phyloP scores from a whole-genome alignment of 1,284 basidiomycete species.

The Apiotrichum mycotoxinovorans region DNA sequence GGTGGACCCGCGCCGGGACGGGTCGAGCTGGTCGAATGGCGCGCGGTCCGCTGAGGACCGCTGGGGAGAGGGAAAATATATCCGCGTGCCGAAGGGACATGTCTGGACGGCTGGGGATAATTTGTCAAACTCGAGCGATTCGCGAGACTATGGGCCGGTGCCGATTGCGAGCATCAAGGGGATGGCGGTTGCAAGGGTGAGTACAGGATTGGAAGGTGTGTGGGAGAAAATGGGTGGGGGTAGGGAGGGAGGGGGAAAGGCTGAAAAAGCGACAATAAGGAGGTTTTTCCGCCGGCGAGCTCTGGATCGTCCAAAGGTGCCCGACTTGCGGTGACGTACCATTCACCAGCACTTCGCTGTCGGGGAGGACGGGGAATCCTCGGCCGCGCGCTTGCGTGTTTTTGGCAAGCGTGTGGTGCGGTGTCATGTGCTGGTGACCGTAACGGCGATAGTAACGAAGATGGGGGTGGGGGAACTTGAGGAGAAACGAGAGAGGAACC shows the following conservation, averaged over 20 bases:
- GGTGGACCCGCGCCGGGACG: slow-evolving; percentile 62
- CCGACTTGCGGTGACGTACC: too few species aligned
- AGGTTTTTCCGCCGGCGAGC: too few species aligned
- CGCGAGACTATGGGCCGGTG: slow-evolving; percentile 85
- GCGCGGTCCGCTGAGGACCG: background rate
- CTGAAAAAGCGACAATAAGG: background rate
- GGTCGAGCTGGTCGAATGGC: slow-evolving; percentile 48
- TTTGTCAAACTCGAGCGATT: slow-evolving; percentile 75
- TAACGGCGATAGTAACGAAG: too few species aligned
- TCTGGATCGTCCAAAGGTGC: too few species aligned
- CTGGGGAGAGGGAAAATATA: slow-evolving; percentile 3
- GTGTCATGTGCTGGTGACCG: too few species aligned
- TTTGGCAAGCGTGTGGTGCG: too few species aligned
- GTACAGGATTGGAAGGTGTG: slow-evolving; percentile 22
- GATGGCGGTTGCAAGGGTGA: slow-evolving; percentile 70
- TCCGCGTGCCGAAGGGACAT: slow-evolving; percentile 73
- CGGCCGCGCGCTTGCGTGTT: too few species aligned
- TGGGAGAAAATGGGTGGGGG: background rate
- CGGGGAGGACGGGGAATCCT: too few species aligned
- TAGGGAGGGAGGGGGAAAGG: background rate
- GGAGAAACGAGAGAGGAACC: too few species aligned
- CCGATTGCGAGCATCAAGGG: slow-evolving; percentile 77
- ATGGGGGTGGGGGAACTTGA: too few species aligned
- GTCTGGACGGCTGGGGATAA: slow-evolving; percentile 96
- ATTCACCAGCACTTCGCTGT: too few species aligned